These are phyloP conservation scores for Cadophora malorum DNA, from an alignment of 2,329 filamentous ascomycete genomes.

Conservation along the genomic window DNA sequence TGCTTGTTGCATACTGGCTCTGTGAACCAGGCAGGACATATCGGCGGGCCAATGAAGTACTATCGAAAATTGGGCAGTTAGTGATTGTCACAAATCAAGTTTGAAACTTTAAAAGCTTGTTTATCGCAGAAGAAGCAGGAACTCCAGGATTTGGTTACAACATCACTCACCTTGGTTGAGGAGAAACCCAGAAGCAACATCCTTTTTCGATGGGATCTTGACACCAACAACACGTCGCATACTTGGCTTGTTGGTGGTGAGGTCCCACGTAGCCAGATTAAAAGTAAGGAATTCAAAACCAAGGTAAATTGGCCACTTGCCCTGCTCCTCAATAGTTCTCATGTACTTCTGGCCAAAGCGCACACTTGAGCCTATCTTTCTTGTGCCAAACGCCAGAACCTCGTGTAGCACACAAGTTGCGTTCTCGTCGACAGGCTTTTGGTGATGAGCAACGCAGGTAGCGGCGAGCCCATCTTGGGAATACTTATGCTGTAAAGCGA, in stretches of 20 bases:
- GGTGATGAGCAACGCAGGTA: background rate
- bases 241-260: background rate
- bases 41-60: background rate
- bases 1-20: background rate
- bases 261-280: background rate
- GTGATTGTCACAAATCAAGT: background rate
- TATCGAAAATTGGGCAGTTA: background rate
- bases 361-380: background rate
- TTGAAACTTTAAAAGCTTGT: background rate
- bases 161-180: slow-evolving; percentile 8
- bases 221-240: background rate
- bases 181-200: slow-evolving; percentile 12
- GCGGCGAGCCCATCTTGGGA: background rate
- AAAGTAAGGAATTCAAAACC: slow-evolving; percentile 19
- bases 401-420: background rate
- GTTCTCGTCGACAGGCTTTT: background rate
- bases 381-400: background rate
- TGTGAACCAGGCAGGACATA: background rate
- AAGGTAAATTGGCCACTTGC: background rate
- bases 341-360: slow-evolving; percentile 9
- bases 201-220: slow-evolving; percentile 12
- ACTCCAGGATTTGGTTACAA: background rate
- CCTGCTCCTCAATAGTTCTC: background rate
- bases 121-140: background rate
- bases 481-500: background rate